A percentile compares a stretch with the other conserved stretches of the same genome.
These are phyloP conservation scores for Colletotrichum shisoi DNA, from an alignment of 2,329 filamentous ascomycete genomes.

Conservation along the genomic window DNA sequence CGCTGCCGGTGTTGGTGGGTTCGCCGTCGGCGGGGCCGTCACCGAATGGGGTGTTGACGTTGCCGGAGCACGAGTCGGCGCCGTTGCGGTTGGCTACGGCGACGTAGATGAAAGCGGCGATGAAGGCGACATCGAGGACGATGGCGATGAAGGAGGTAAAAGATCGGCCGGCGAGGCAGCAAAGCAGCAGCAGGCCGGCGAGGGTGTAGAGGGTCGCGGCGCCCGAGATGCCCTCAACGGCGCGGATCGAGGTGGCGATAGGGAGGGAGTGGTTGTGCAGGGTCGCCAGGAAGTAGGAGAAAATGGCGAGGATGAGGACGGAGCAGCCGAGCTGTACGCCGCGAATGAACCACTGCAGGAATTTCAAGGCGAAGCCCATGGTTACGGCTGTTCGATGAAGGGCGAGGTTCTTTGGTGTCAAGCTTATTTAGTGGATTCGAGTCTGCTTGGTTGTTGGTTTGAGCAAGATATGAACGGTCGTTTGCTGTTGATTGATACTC, in stretches of 20 bases:
- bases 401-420: neutral
- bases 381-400: neutral
- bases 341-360: slow-evolving; percentile 74
- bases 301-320: slow-evolving; percentile 77
- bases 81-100: slow-evolving; percentile 77
- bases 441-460: neutral
- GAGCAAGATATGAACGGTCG: neutral
- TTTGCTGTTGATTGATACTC: neutral
- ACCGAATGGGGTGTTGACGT: slow-evolving; percentile 74
- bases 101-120: slow-evolving; percentile 81
- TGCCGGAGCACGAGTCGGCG: slow-evolving; percentile 66
- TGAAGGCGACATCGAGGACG: slow-evolving; percentile 78
- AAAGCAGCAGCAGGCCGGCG: slow-evolving; percentile 75
- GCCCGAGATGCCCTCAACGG: slow-evolving; percentile 81
- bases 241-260: slow-evolving; percentile 72
- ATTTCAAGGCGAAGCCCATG: slow-evolving; percentile 64
- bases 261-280: slow-evolving; percentile 69
- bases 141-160: slow-evolving; percentile 78
- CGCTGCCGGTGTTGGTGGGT: slow-evolving; percentile 58
- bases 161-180: slow-evolving; percentile 77
- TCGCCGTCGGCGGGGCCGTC: slow-evolving; percentile 62
- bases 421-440: neutral
- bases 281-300: slow-evolving; percentile 83
- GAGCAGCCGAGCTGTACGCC: slow-evolving; percentile 76
- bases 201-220: slow-evolving; percentile 77